Percentiles rank a stretch among this genome's conserved stretches.
Conservation (phyloP, 2,329 filamentous ascomycete species). For the Diaporthe batatas region DNA sequence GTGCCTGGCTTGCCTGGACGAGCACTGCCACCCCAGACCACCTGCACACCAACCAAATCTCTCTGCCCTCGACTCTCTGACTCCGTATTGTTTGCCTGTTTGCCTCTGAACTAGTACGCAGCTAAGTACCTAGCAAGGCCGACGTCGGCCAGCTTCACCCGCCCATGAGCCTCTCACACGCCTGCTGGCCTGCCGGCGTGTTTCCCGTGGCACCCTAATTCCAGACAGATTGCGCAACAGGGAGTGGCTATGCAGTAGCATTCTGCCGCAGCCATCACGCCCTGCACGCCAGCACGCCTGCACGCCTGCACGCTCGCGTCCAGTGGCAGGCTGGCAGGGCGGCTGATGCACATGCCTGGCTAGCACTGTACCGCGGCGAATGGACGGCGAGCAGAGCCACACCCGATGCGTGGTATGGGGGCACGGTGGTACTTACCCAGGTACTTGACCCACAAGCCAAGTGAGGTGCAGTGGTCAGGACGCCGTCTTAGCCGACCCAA, state of each 20-base stretch:
- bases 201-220: not conserved
- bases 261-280: too few species aligned
- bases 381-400: constrained; percentile 28
- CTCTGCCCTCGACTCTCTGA: constrained; percentile 1
- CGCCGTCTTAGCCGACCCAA: constrained; percentile 24
- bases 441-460: constrained; percentile 12
- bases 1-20: not conserved
- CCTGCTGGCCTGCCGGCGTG: constrained; percentile 12
- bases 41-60: constrained; percentile 26
- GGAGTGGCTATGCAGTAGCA: constrained; percentile 22
- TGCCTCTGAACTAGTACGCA: not conserved
- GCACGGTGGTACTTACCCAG: too few species aligned
- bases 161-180: not conserved
- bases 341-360: not conserved
- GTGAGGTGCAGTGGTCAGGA: constrained; percentile 8
- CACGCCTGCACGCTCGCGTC: too few species aligned
- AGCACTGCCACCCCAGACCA: constrained; percentile 32
- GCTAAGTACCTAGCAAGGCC: not conserved
- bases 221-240: constrained; percentile 12
- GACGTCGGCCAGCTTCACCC: constrained; percentile 3
- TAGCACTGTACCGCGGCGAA: constrained; percentile 3
- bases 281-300: too few species aligned
- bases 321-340: too few species aligned
- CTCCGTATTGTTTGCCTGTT: not conserved
- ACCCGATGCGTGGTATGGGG: not conserved